Percentiles rank a stretch among this genome's conserved stretches.
These are phyloP conservation scores for Salmacisia buchloeana DNA, from an alignment of 1,284 basidiomycete genomes.

Conservation along the genomic window DNA sequence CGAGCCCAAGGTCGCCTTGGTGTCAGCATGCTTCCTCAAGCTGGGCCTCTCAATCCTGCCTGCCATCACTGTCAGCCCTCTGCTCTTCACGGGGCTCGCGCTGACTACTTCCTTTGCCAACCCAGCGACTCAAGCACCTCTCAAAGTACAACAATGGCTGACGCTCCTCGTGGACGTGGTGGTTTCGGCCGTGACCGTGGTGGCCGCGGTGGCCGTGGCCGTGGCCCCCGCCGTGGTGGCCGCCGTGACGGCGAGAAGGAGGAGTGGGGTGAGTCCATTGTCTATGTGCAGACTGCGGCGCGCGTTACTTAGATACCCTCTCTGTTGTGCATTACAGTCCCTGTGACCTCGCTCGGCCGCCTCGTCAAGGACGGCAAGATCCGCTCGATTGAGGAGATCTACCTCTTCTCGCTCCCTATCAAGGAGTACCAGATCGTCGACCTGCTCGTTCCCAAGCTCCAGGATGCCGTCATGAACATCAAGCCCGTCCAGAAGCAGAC, in stretches of 20 bases:
- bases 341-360: conserved; percentile 98
- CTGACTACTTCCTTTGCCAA: background rate
- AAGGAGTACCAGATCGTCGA: conserved; percentile 51
- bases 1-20: too few species aligned
- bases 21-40: too few species aligned
- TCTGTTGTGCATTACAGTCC: too few species aligned
- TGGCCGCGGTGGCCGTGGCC: conserved; percentile 75
- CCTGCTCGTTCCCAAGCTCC: conserved; percentile 50
- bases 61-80: too few species aligned
- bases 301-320: too few species aligned
- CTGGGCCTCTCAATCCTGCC: too few species aligned
- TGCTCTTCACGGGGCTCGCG: background rate
- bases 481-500: conserved; percentile 99
- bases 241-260: conserved; percentile 96
- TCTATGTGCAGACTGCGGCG: too few species aligned
- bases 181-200: conserved; percentile 59
- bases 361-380: conserved; percentile 99
- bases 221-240: conserved; percentile 87
- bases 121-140: background rate
- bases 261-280: conserved; percentile 64
- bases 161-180: conserved; percentile 57
- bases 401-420: conserved; percentile 94
- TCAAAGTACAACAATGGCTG: conserved; percentile 43
- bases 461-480: conserved; percentile 98
- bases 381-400: conserved; percentile 99